Evolutionary conservation across 371 early-diverging fungal species (phyloP).

Genomic region (Choanephora cucurbitarum): DNA sequence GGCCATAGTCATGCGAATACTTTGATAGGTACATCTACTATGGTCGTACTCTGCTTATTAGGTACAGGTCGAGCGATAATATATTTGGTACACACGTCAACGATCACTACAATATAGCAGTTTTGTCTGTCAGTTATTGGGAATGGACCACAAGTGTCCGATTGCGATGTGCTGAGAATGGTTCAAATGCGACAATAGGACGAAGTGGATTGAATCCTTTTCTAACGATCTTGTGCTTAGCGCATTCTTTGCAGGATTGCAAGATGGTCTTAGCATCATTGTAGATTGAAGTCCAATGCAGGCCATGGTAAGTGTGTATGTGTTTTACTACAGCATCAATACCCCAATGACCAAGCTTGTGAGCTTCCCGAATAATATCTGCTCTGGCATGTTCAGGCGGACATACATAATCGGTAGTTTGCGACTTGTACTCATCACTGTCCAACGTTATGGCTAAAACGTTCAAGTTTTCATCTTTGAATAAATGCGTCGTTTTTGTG

Average conservation of each 20-base stretch:
- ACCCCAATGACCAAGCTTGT: constrained; percentile 8
- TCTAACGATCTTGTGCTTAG: constrained; percentile 3
- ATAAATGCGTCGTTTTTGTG: constrained; percentile 2
- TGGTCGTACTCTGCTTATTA: constrained; percentile 21
- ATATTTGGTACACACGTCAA: constrained; percentile 8
- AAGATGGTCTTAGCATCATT: background rate
- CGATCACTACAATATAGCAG: constrained; percentile 1
- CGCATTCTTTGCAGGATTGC: background rate
- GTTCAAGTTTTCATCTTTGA: constrained; percentile 8
- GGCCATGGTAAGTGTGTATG: constrained; percentile 3
- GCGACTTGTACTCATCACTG: constrained; percentile 5
- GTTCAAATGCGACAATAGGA: constrained; percentile 2
- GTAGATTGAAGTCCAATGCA: constrained; percentile 10
- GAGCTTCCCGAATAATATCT: constrained; percentile 2
- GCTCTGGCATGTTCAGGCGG: constrained; percentile 4
- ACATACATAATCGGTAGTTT: constrained; percentile 1
- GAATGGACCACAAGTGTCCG: constrained; percentile 5
- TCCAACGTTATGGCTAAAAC: constrained; percentile 8
- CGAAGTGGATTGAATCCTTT: constrained; percentile 2
- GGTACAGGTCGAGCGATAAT: constrained; percentile 16
- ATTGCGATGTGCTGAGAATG: background rate
- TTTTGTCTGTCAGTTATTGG: constrained; percentile 4
- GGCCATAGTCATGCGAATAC: constrained; percentile 30
- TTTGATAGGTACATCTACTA: constrained; percentile 19
- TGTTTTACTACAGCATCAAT: background rate